Conservation (phyloP, 169 alveolate species). For the Eimeria praecox region DNA sequence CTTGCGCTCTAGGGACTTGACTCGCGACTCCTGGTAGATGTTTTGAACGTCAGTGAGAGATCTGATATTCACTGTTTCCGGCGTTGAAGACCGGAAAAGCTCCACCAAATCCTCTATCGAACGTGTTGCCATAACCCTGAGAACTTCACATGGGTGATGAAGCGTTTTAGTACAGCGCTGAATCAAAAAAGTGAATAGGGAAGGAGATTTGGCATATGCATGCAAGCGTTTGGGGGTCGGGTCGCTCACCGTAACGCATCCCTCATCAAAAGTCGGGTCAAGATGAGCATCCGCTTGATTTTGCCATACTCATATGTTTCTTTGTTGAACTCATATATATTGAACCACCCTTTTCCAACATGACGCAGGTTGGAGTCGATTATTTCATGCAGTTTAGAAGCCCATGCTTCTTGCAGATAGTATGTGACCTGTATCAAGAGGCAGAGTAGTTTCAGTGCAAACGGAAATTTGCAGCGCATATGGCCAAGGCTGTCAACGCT, state of each 20-base stretch:
- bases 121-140: constrained; percentile 55
- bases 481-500: neutral
- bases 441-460: neutral
- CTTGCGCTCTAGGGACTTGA: constrained; percentile 46
- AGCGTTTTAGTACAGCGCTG: neutral
- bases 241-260: constrained; percentile 83
- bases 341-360: constrained; percentile 97
- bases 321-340: constrained; percentile 93
- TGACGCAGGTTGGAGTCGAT: constrained; percentile 90
- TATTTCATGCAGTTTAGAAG: constrained; percentile 86
- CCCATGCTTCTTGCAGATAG: constrained; percentile 92
- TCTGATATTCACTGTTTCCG: constrained; percentile 36
- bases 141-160: constrained; percentile 14
- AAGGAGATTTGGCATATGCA: neutral
- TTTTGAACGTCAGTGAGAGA: constrained; percentile 63
- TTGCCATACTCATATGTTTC: constrained; percentile 96
- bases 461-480: neutral
- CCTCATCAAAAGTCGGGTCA: constrained; percentile 94
- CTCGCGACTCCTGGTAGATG: constrained; percentile 43
- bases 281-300: constrained; percentile 92
- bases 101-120: constrained; percentile 59
- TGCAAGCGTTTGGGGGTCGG: neutral
- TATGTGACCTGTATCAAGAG: constrained; percentile 85
- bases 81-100: constrained; percentile 53
- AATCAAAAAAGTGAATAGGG: neutral